Evolutionary conservation across 1,139 yeast species (phyloP), one percentile per base, ranked within the genome.

Genomic region (Meyerozyma smithsonii): DNA sequence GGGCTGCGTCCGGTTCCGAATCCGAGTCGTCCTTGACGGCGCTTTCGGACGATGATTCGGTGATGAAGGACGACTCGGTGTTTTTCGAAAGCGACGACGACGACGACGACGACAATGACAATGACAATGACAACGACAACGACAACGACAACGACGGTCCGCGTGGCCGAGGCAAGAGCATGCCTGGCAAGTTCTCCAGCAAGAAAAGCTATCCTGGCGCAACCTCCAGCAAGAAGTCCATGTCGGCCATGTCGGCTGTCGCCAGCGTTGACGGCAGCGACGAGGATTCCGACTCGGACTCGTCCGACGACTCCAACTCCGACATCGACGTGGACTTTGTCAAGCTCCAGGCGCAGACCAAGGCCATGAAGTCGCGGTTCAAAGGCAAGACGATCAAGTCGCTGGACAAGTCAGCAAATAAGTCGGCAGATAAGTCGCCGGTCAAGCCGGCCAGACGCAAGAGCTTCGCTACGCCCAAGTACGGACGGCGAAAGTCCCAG

Each of bases 261-360:
- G 8, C 6, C 11, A 4, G 8, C 10, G 30, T 26, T 3, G 17
- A 12, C 10, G 30, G 15, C 17, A 67, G 61, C 15, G 66, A 61
- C 19, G 62, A 57, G 14, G 60, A 53, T 17, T 52, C 46, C 15
- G 58, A 56, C 24, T 58, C 58, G 7, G 73, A 81, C 4, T 76
- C 81, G 11, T 71, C 77, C 1, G 84, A 80, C 46, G 89, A 82
- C 49, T 79, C 79, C 26, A 19, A 34, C 7, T 20, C 24, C 20
- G 51, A 49, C 32, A 43, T 45, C 20, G 82, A 79, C 49, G 79
- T 82, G 4, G 92, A 84, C 58, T 82, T 81, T 54, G 84, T 83
- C 12, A 77, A 75, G 56, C 61, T 83, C 44, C 84, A 84, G 35
- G 85, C 82, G 7, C 83, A 81, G 52, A 69, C 79, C 47, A 79